Base-by-base conservation (phyloP, 441 rosid species). In the Gossypium trilobum region DNA sequence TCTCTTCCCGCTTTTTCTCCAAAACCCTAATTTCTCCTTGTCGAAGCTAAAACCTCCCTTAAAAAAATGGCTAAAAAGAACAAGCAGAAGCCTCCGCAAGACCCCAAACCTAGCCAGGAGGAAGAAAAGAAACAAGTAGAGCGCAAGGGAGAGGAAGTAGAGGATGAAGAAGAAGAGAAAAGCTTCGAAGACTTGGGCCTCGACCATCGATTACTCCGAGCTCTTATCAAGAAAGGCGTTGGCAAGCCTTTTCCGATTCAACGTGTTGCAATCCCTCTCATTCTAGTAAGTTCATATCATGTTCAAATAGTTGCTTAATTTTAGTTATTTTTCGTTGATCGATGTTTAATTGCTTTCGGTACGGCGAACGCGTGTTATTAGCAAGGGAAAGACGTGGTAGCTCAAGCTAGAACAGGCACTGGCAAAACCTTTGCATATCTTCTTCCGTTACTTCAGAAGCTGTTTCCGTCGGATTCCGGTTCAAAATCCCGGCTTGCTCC, bases 321-420 rank as follows among this genome's bases (percentile, higher is more conserved):
- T 17, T 27, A 2, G 39, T 2, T 14, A 11, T 3, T 42, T 51
- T 55, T 33, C n/a, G 1, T 68, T 73, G 0, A 7, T 59, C 68
- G n/a, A 17, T 50, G 23, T 61, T 60, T 42, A 17, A 46, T 75
- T 5, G 3, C 23, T 54, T 39, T 65, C 36, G 1, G 54, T 51
- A 9, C 73, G 10, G 2, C 5, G 25, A 16, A n/a, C 55, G 3
- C 33, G 42, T 68, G 16, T 23, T 23, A 57, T 63, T 59, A 90
- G 97, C 87, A 87, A 85, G 99, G 97, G 5, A 90, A 94, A 72
- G 99, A 94, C 76, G 95, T 92, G 68, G 92, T 92, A 74, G 99
- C 96, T 11, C 83, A 86, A 67, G 99, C 97, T 0, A 92, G 93
- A 79, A 94, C 97, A 0, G 97, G 97, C 3, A 92, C 94, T 0